Evolutionary conservation across 2,329 filamentous ascomycete species (phyloP), one percentile per base, ranked within the genome.

Genomic region (Phyllosticta ampelicida): DNA sequence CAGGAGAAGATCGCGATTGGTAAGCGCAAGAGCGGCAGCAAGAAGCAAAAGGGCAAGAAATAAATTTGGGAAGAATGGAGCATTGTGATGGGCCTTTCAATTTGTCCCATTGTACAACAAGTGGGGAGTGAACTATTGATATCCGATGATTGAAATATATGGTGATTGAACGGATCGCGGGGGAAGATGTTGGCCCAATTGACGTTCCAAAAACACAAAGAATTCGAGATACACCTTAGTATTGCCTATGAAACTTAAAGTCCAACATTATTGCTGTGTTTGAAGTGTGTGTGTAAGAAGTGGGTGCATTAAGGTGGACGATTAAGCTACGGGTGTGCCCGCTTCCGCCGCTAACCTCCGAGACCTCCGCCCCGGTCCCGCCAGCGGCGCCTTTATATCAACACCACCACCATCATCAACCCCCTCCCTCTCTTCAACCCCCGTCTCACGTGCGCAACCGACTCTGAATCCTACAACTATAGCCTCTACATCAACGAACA

Each of bases 1-100:
- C 74, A 73, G 58, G 80, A 82, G 73, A 80, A 76, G 75, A 82
- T 77, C 73, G 77, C 77, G 61, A 64, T 82, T 69, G 48, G 56
- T 18, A 19, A 20, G 9, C 48, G 56, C 36, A 58, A 58, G 56
- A n/a, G 49, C 49, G 51, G 20, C 20, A 75, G 76, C 62, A 48
- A 36, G 53, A 30, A 19, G 26, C 29, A 54, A 30, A 54, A 54
- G 26, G 49, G 48, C 30, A 55, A 55, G 57, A 59, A 58, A 58
- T 58, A 49, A 48, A 19, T 3, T 50, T 6, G 30, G 10, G 20
- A 21, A 16, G 20, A n/a, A 13, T 21, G 2, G 48, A 16, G 48
- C 1, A 21, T 21, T 21, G 18, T 5, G 9, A n/a, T n/a, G 13
- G 36, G 36, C 30, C 13, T 36, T 16, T 36, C 10, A 16, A 16